Evolutionary conservation across 1,139 yeast genomes (phyloP).

Genomic region (Saccharomyces pastorianus): DNA sequence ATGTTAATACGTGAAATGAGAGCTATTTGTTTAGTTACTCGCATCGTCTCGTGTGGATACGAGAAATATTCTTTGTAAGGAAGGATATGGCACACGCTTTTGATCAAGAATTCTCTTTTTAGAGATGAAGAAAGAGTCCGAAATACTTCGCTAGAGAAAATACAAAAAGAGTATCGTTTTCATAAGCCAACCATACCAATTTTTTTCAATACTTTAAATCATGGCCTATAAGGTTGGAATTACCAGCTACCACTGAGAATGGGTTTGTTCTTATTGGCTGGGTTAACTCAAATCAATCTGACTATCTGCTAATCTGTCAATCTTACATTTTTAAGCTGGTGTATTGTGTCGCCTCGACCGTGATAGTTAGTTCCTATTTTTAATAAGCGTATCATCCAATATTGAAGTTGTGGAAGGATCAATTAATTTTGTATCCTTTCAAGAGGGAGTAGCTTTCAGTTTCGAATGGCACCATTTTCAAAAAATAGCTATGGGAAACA

Average conservation of each 20-base stretch:
- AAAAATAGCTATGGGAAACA: background rate
- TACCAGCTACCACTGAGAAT: background rate
- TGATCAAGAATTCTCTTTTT: background rate
- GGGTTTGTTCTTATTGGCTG: background rate
- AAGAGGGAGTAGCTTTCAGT: constrained; percentile 8
- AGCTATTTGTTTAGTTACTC: constrained; percentile 2
- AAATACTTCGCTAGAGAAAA: background rate
- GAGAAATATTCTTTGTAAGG: constrained; percentile 3
- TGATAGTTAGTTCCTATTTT: background rate
- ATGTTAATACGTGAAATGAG: constrained; percentile 38
- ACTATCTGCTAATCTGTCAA: background rate
- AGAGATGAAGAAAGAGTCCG: background rate
- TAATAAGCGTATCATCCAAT: background rate
- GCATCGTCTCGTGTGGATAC: constrained; percentile 10
- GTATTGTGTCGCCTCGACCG: background rate
- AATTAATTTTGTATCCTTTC: constrained; percentile 14
- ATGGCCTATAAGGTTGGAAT: background rate
- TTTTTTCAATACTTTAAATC: background rate
- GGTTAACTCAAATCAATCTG: background rate
- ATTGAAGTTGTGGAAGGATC: constrained; percentile 9
- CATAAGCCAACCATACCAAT: background rate
- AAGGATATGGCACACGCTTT: background rate
- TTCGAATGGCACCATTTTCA: background rate
- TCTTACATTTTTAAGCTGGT: background rate
- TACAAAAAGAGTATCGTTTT: background rate